Evolutionary conservation across 2,329 filamentous ascomycete genomes (phyloP), one percentile per base, ranked within the genome.

Genomic region (Alternaria angustiovoidea): DNA sequence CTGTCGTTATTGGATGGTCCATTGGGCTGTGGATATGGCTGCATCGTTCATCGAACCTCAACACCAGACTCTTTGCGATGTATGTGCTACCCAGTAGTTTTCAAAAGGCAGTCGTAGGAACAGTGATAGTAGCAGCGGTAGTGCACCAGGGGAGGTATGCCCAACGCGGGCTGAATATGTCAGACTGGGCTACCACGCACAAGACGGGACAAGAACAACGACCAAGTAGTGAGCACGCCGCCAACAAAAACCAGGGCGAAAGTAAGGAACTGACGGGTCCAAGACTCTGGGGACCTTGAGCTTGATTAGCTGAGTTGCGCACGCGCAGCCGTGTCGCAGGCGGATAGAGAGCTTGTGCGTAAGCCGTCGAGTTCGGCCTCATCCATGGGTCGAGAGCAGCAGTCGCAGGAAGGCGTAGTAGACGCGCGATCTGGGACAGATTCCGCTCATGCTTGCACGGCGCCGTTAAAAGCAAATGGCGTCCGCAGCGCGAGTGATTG

Each of bases 1-100:
- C 62, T 66, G 53, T 70, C 68, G 51, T 55, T 61, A 55, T 66
- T 67, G 49, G 59, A 49, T 53, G 63, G 59, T n/a, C 62, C 64
- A 22, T 48, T 55, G 32, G 54, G 63, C 20, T 57, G 59, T 43
- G 61, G 55, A 54, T 69, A 67, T 36, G 70, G 64, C 54, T 71
- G 68, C 70, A 71, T 72, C 49, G 28, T 59, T 66, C 62, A 64
- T 64, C 34, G 22, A 60, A 30, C 14, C 24, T 20, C 44, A 42
- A 43, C 6, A 48, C 14, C 41, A 51, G 16, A 55, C n/a, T 30
- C 24, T 57, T 57, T 16, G 46, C 2, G 14, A 16, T 22, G 34
- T 18, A 28, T 38, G 53, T 28, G 38, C 38, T 44, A 26, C 42
- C 38, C 14, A 36, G 30, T 16, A 38, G 47, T 44, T 9, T 8